Evolutionary conservation across 2,329 filamentous ascomycete genomes (phyloP).

Genomic region (Talaromyces pinophilus): DNA sequence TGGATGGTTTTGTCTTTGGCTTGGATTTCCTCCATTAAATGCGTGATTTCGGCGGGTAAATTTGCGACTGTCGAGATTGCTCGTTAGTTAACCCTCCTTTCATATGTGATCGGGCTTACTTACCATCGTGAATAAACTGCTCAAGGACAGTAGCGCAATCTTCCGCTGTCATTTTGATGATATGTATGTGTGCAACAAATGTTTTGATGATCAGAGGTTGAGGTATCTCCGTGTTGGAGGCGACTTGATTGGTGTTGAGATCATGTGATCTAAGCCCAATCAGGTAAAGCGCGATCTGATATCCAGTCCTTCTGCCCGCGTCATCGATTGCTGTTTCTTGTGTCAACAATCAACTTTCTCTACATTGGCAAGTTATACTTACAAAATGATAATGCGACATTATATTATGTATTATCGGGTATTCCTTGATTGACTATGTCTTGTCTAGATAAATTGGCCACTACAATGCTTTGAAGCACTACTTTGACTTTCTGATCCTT

Average conservation of each 20-base stretch:
- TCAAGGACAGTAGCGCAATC: conserved; percentile 66
- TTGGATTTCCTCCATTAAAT: conserved; percentile 67
- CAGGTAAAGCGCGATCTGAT: conserved; percentile 10
- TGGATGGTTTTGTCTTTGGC: conserved; percentile 64
- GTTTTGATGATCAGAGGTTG: neutral
- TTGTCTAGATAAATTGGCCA: neutral
- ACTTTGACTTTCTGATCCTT: neutral
- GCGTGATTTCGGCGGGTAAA: conserved; percentile 64
- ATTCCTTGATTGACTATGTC: too few species aligned
- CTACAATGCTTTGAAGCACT: neutral
- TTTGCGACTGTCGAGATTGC: conserved; percentile 48
- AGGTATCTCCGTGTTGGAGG: neutral
- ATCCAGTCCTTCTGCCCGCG: neutral
- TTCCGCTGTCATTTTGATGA: conserved; percentile 41
- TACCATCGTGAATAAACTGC: conserved; percentile 66
- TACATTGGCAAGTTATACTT: neutral
- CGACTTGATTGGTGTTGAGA: neutral
- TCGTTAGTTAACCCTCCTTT: conserved; percentile 14
- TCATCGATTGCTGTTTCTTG: neutral
- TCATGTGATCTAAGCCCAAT: conserved; percentile 7
- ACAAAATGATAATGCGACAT: neutral
- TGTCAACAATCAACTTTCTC: neutral
- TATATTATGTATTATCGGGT: too few species aligned
- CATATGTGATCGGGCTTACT: conserved; percentile 17
- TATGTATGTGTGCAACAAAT: neutral